A percentile compares a stretch with the other conserved stretches of the same genome.
phyloP scores from a whole-genome alignment of 2,329 filamentous ascomycete species.

The Ceratocystis cubensis region DNA sequence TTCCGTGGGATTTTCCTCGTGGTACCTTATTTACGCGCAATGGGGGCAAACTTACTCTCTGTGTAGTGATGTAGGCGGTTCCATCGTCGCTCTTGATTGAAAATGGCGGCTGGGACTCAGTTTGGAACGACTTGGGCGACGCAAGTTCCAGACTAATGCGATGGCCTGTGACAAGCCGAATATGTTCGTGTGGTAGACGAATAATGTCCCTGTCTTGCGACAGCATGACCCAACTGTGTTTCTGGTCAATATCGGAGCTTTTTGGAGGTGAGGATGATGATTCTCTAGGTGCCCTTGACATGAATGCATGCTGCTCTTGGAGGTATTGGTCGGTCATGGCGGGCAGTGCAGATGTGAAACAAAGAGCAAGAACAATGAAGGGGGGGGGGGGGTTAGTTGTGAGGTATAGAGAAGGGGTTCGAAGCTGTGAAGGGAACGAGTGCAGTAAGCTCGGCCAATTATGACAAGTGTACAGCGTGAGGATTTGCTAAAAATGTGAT shows the following conservation, averaged over 20 bases:
- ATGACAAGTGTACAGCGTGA: background rate
- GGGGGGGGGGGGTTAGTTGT: background rate
- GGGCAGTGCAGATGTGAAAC: background rate
- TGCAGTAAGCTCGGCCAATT: background rate
- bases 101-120: conserved; percentile 30
- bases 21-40: background rate
- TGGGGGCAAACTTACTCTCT: conserved; percentile 48
- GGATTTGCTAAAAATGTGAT: too few relatives aligned
- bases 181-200: conserved; percentile 70
- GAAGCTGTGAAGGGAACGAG: too few relatives aligned
- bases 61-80: conserved; percentile 69
- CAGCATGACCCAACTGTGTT: conserved; percentile 78
- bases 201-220: conserved; percentile 61
- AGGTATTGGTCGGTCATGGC: conserved; percentile 33
- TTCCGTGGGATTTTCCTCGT: background rate
- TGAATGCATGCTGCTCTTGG: conserved; percentile 34
- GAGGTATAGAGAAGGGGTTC: background rate
- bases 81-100: conserved; percentile 55
- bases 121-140: conserved; percentile 53
- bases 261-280: conserved; percentile 10
- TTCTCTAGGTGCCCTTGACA: conserved; percentile 11
- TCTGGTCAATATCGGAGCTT: conserved; percentile 39
- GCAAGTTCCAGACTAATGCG: conserved; percentile 67
- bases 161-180: conserved; percentile 66
- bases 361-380: background rate